Evolutionary conservation across 2,329 filamentous ascomycete species (phyloP), one percentile per base, ranked within the genome.

Genomic region (Ophiosphaerella herpotricha): DNA sequence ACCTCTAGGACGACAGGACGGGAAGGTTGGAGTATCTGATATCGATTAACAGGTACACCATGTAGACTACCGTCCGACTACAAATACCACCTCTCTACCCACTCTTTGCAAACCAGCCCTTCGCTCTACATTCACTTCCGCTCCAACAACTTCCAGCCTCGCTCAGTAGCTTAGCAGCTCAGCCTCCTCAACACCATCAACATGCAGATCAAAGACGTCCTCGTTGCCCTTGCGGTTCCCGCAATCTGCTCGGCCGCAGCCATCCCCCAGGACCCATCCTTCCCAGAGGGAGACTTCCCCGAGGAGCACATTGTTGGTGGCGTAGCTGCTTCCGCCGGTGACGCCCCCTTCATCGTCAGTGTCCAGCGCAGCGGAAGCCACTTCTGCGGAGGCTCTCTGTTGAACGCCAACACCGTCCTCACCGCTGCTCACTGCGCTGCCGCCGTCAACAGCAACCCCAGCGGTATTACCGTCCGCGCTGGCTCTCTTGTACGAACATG

Each of bases 261-360:
- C 18, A 57, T 58, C 39, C 65, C 65, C 31, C 64, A 67, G 45
- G 58, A 57, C 39, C 34, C 34, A 36, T 39, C 33, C 40, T 38
- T 23, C 24, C 36, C 21, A 36, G 41, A 46, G 26, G 43, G 39
- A 23, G 40, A 47, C 11, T 36, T 36, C 41, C 34, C 23, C 9
- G 45, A 41, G 31, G 29, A 41, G 37, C 37, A 31, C 12, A 68
- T 68, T 35, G 66, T 68, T 35, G 66, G 66, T 40, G 66, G 66
- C 44, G 48, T 46, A 0, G 39, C 55, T n/a, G 66, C 66, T 34
- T 5, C 46, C 13, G 50, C 57, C 13, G 64, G 63, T 33, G 66
- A 68, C 12, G 64, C 64, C 42, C 66, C 66, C 48, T 68, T 56
- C 61, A 66, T 68, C 39, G 63, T 63, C 57, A 57, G 52, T 31